Conservation (phyloP, 2,329 filamentous ascomycete genomes). For the Fusarium denticulatum region DNA sequence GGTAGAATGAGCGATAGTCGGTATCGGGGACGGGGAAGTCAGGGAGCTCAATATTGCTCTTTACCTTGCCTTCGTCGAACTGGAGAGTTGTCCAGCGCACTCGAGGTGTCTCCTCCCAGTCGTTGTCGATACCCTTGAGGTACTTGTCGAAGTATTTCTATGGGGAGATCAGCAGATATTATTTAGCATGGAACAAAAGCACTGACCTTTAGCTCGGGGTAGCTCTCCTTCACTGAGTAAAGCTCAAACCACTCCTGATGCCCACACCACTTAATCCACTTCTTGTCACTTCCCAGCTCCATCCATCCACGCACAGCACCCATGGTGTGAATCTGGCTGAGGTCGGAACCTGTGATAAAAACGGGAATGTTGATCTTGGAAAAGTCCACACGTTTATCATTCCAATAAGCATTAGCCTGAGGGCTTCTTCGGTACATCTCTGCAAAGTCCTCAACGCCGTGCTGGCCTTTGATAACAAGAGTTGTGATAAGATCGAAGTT, state of each 20-base stretch:
- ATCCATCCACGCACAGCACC: slow-evolving; percentile 35
- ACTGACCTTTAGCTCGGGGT: slow-evolving; percentile 7
- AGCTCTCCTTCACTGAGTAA: slow-evolving; percentile 16
- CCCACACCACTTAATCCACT: slow-evolving; percentile 36
- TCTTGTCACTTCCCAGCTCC: slow-evolving; percentile 29
- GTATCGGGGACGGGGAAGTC: slow-evolving; percentile 24
- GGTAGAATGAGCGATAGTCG: slow-evolving; percentile 9
- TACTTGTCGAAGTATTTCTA: slow-evolving; percentile 37
- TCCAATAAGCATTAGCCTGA: slow-evolving; percentile 1
- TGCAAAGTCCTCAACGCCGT: slow-evolving; percentile 4
- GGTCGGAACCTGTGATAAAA: slow-evolving; percentile 33
- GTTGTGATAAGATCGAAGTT: slow-evolving; percentile 17
- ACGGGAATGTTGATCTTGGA: slow-evolving; percentile 27
- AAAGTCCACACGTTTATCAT: slow-evolving; percentile 22
- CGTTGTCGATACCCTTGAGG: slow-evolving; percentile 30
- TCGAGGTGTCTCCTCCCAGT: slow-evolving; percentile 36
- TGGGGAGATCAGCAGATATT: neutral
- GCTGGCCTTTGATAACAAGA: slow-evolving; percentile 5
- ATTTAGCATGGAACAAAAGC: rapidly evolving
- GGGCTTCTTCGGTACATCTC: slow-evolving; percentile 16
- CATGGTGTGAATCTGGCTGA: slow-evolving; percentile 40
- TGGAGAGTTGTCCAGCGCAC: slow-evolving; percentile 35
- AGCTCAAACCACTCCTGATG: slow-evolving; percentile 36
- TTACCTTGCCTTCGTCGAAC: slow-evolving; percentile 32
- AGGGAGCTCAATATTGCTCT: slow-evolving; percentile 23